Base-by-base conservation (phyloP, 163 green algal species). In the Chloromonas sp. region DNA sequence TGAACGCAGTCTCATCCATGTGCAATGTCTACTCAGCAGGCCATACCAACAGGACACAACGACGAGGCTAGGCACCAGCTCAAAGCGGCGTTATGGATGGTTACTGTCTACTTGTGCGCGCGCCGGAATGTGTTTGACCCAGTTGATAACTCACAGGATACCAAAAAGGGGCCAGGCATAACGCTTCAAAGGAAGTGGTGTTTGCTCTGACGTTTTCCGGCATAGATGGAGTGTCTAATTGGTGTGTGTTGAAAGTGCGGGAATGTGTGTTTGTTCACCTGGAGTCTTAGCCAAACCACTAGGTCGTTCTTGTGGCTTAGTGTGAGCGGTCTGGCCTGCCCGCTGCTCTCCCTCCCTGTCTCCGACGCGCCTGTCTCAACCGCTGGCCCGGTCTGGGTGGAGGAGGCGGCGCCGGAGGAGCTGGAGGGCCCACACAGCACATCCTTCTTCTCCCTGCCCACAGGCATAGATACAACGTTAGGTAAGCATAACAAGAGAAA, bases 201-300 rank as follows among this genome's bases (percentile, higher is more conserved):
- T 74, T 5, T 5, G 66, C 66, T 74, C 11, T 74, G 66, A 74
- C 66, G 66, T 5, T 74, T 11, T 36, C 36, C 36, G 36, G 66
- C 66, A 74, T 11, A 74, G 66, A 11, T 74, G 66, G 5, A 74
- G 66, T 74, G 66, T 74, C 5, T 5, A 11, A 74, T 5, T 5
- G 66, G 66, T 74, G 5, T 74, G 66, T 11, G 66, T 5, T 11
- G 66, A 74, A 74, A 74, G 66, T 74, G 66, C 66, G 66, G 5
- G 66, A 5, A 74, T 11, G 5, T 74, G 66, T 11, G 5, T 74
- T 11, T 99, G 97, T 81, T 82, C 0, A 91, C 85, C 79, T 92
- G 92, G 79, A 98, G 90, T 3, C 86, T 85, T 70, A 99, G 91
- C 97, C 97, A 99, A 14, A 99, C 94, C 62, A 99, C 95, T 14